Base-by-base conservation (phyloP, 768 basidiomycete genomes). In the Tulasnella sp. region DNA sequence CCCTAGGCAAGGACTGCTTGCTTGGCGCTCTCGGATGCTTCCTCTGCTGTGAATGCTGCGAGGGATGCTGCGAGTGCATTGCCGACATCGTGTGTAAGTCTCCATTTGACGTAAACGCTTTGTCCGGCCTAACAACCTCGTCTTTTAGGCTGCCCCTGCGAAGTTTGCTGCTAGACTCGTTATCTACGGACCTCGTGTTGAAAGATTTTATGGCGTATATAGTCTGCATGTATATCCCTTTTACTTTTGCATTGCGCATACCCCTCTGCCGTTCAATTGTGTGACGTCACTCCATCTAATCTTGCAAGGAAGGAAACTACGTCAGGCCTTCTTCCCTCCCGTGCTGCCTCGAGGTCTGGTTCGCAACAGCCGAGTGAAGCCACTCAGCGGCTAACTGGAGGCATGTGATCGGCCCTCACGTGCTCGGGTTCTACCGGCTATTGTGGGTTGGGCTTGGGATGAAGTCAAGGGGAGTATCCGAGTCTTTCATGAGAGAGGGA, bases 51-150 rank as follows among this genome's bases (percentile, higher is more conserved):
- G 76, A 77, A 67, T 73, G 71, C 76, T 77, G 74, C 49, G 76
- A 77, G 40, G 76, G 76, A 2, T 77, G 76, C 72, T 77, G 76
- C 58, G 76, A 77, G 11, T 77, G 76, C 49, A 77, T 77, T 36
- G 76, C 45, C 3, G 76, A 77, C 67, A 77, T 77, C 72, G 64
- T 77, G n/a, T 77, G 76, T 77, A 29, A 39, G 76, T 74, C 1
- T 38, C 36, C 15, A 34, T 71, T 9, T 38, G 38, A 73, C 54
- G 1, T 34, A n/a, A 37, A n/a, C 19, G 67, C 14, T 71, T 11
- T 40, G 31, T 71, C 69, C 40, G 34, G 9, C 11, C 38, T 40
- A 8, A 38, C 38, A 15, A 9, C 25, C 31, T 15, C 42, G n/a
- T 36, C 8, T 39, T 67, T 12, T 67, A 77, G 76, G 76, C 72